Evolutionary conservation across 2,329 filamentous ascomycete genomes (phyloP), one percentile per base, ranked within the genome.

Genomic region (Cercospora zeae-maydis): DNA sequence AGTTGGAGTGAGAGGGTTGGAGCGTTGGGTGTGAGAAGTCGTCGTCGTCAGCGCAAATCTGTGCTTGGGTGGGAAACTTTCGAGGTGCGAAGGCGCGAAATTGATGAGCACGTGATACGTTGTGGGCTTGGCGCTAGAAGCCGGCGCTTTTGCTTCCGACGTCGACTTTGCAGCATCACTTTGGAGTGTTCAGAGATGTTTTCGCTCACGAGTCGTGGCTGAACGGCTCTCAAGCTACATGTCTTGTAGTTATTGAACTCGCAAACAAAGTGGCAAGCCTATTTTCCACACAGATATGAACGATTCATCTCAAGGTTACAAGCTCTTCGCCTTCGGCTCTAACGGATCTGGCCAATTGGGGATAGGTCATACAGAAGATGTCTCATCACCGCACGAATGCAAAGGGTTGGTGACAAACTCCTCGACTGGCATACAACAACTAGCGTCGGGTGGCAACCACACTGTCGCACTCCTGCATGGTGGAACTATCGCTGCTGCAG

Each of bases 361-460:
- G 3, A 74, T 84, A 6, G 74, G 74, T 10, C 75, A 81, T 65
- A 70, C 69, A 14, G 69, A 78, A 11, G 80, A 82, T 69, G 74
- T 77, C 0, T 76, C 77, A 5, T 71, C 71, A 1, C 74, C 71
- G 6, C 65, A 60, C 11, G 49, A 64, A 30, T 42, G 42, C 27
- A 55, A 61, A 45, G 45, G 57, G 10, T 9, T 19, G 42, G 4
- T 31, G 16, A 7, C 42, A 39, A 16, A 24, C 11, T 30, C 27
- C 21, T 16, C 24, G 8, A 33, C 39, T 9, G 27, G 10, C 36
- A 58, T 73, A 30, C 63, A 61, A 33, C 63, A 69, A 13, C 80
- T 88, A 27, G 77, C 74, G 49, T 82, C 91, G 7, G 93, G 93
- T 3, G 93, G 93, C 1, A 97, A 97, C 72, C 93, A 97, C 75